Percentiles rank a stretch among this genome's conserved stretches.
phyloP scores from a whole-genome alignment of 2,329 filamentous ascomycete genomes.

The Penicillium sp. region DNA sequence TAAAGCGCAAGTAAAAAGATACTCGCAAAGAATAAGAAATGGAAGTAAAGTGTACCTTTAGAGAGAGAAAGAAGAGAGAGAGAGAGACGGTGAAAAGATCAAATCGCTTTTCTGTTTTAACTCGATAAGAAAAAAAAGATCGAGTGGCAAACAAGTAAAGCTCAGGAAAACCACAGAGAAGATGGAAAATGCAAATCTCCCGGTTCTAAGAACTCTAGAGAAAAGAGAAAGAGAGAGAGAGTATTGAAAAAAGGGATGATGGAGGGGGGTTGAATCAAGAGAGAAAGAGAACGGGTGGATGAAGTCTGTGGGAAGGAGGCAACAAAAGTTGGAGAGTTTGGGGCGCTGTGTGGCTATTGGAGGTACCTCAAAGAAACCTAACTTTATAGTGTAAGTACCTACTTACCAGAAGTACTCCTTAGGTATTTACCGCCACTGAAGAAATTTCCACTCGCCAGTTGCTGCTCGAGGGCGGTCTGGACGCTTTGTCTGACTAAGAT shows the following conservation, averaged over 20 bases:
- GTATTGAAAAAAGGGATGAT: conserved; percentile 26
- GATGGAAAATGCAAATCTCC: conserved; percentile 31
- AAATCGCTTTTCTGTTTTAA: conserved; percentile 22
- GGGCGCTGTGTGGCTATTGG: conserved; percentile 7
- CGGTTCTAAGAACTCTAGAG: conserved; percentile 33
- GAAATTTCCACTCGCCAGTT: conserved; percentile 20
- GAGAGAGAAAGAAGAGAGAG: conserved; percentile 6
- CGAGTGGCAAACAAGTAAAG: conserved; percentile 23
- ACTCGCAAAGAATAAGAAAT: conserved; percentile 10
- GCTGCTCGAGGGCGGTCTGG: conserved; percentile 9
- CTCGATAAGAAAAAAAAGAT: conserved; percentile 24
- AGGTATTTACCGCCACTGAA: conserved; percentile 13
- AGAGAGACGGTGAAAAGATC: conserved; percentile 24
- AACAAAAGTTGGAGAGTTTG: conserved; percentile 20
- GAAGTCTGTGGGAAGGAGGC: conserved; percentile 29
- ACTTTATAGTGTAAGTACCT: not conserved
- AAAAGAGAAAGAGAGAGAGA: conserved; percentile 26
- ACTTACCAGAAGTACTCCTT: not conserved
- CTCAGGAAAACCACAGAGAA: conserved; percentile 16
- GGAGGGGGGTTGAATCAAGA: conserved; percentile 18
- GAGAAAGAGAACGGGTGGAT: conserved; percentile 20
- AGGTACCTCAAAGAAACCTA: not conserved
- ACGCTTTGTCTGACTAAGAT: conserved; percentile 15
- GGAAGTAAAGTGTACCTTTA: conserved; percentile 14
- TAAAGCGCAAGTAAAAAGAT: conserved; percentile 12